Evolutionary conservation across 176 grass and related monocot genomes (phyloP), one percentile per base, ranked within the genome.

Genomic region (Oropetium thomaeum): DNA sequence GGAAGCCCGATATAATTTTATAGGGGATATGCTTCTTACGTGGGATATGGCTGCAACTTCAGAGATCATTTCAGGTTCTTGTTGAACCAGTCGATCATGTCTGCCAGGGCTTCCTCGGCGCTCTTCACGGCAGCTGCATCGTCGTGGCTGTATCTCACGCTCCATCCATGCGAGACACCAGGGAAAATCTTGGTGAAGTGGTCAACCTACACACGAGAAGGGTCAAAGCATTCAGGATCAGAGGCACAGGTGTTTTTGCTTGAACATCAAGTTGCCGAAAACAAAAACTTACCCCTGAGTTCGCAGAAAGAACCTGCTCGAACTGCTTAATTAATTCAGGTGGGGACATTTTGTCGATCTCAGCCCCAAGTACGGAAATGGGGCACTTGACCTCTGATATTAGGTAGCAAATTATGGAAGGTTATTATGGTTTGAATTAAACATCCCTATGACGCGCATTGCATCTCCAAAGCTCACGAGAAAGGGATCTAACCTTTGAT

Each of bases 121-220:
- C 65, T 85, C 60, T 80, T 87, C 25, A 93, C 82, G 2, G 81
- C 84, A 47, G 22, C 30, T 57, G n/a, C 81, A 58, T 93, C 87
- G 1, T 87, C 57, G 5, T 49, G 44, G 1, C 32, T 80, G 77
- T 93, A 90, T 71, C 90, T 81, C 41, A 84, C 67, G 19, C 84
- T 65, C 84, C 90, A 93, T 29, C 87, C 87, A 70, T 93, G 90
- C 8, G 67, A 69, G 13, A 89, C 87, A 10, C 84, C 83, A 79
- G 90, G 90, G 82, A 89, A 93, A 28, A 93, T 87, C 47, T 93
- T 93, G 31, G 89, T 81, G 12, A 75, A 89, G 33, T 83, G 67
- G 26, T 23, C 52, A 64, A 90, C 37, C 90, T 93, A 73, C 7
- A 20, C 17, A 70, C 4, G 9, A 1, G 4, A 41, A n/a, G 20